Base-by-base conservation (phyloP, 176 grass and related monocot species). In the Alloteropsis semialata region DNA sequence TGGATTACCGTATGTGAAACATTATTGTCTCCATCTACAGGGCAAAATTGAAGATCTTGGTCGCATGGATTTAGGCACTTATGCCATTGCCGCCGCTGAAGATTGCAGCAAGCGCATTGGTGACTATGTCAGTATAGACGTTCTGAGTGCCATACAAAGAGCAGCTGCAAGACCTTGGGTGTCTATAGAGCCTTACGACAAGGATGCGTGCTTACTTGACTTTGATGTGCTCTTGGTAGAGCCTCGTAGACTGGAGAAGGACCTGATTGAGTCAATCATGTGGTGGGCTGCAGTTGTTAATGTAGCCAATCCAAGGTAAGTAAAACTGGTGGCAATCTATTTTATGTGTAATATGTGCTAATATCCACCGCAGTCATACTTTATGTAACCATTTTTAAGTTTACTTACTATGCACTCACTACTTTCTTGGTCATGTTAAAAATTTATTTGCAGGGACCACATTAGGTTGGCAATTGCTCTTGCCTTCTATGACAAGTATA, bases 21-120 rank as follows among this genome's bases (percentile, higher is more conserved):
- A 68, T 73, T 58, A n/a, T 76, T 72, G 10, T 30, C 17, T 15
- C 69, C 11, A 28, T 66, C 1, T 65, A 50, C 84, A 98, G 96
- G 92, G 96, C 15, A 89, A 90, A 81, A 79, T 93, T 43, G 96
- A 93, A 86, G 96, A 98, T 43, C 71, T 93, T 27, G 84, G 36
- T 86, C 57, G 18, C 65, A 62, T 86, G 62, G 93, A 96, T 82
- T 87, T 98, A 70, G 82, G 91, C 25, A 48, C 41, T 42, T 83
- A 89, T 82, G 72, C 89, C 49, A 90, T 96, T 32, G 86, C 27
- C 1, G 86, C 68, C 60, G 83, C 71, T 84, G 89, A 96, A 92
- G 92, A 93, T 65, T 98, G 96, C 82, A 82, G 70, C 59, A 92
- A 81, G 72, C 85, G 24, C 22, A 49, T 95, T 24, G 73, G 87